Base-by-base conservation (phyloP, 2,329 filamentous ascomycete species). In the Ceratocystis cacaofunesta region DNA sequence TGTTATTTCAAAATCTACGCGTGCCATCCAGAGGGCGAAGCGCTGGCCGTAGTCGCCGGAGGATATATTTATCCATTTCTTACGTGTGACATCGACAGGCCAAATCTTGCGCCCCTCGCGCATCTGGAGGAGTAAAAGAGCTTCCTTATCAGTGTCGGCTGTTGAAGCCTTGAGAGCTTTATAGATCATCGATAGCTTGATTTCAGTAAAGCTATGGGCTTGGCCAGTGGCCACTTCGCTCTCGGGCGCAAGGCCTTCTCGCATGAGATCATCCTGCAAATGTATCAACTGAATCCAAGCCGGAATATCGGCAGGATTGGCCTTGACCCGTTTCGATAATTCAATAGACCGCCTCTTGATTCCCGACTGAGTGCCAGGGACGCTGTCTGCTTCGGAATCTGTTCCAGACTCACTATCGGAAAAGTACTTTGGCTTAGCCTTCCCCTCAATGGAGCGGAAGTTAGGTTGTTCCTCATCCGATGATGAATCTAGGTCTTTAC, bases 111-210 rank as follows among this genome's bases (percentile, higher is more conserved):
- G 74, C 0, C 89, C 90, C 72, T 95, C 88, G 6, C 81, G 78
- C 80, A 96, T 86, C 66, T 91, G 78, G 3, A 83, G 84, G 8
- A 88, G 74, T 5, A 91, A 73, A 0, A 96, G 78, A 7, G 75
- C 76, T 67, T 88, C 82, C 17, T 82, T 80, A 52, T 80, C 79
- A 44, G 76, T 70, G 0, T 76, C 74, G 0, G 73, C 72, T 2
- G 69, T 69, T 5, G 83, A 78, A 58, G 86, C 82, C 10, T 78
- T 76, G 6, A 96, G 73, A 0, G 92, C 92, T 68, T 90, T 85
- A 69, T 92, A 85, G 68, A 92, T 89, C 68, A 95, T 83, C 1
- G 87, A 85, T 1, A 95, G 76, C 69, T 90, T 92, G 65, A 96
- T 84, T 69, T 94, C 87, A 2, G 90, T 85, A 65, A 89, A 83